These are phyloP conservation scores for Sphagnum contortum DNA, from an alignment of 225 moss, liverwort and hornwort species.

Conservation along the genomic window DNA sequence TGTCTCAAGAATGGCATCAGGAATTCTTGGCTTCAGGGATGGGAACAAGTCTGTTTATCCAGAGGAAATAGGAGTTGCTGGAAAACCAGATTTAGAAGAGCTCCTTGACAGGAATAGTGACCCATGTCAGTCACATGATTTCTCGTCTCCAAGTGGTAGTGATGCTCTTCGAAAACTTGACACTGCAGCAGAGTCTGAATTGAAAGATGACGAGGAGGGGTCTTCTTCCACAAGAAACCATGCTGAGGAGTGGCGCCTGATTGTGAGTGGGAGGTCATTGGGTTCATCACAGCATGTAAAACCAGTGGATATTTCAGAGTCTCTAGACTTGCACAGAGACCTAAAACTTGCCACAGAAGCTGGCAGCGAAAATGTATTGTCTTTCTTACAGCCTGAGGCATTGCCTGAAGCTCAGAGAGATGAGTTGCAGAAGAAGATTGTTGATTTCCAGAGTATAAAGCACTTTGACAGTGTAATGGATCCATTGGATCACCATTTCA, in stretches of 20 bases:
- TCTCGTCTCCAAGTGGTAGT: constrained; percentile 8
- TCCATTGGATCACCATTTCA: constrained; percentile 76
- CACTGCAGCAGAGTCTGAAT: constrained; percentile 9
- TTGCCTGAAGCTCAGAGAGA: constrained; percentile 9
- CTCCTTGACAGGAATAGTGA: constrained; percentile 53
- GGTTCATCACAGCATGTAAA: constrained; percentile 11
- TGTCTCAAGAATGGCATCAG: constrained; percentile 71
- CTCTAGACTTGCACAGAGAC: constrained; percentile 12
- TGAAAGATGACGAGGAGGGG: constrained; percentile 17
- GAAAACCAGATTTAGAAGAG: constrained; percentile 61
- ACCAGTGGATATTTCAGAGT: constrained; percentile 14
- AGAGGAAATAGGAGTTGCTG: constrained; percentile 11
- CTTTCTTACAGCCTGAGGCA: background rate
- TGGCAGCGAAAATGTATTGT: no score
- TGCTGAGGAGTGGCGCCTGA: constrained; percentile 18
- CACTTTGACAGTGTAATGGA: constrained; percentile 81
- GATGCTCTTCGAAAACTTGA: constrained; percentile 13
- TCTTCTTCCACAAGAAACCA: constrained; percentile 19
- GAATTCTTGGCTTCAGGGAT: constrained; percentile 64
- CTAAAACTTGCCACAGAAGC: no score
- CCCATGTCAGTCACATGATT: constrained; percentile 42
- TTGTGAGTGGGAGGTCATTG: constrained; percentile 9
- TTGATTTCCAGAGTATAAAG: constrained; percentile 29
- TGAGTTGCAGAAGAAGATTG: constrained; percentile 8
- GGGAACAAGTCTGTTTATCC: constrained; percentile 10